A percentile compares a stretch with the other conserved stretches of the same genome.
These are phyloP conservation scores for Amniculicola lignicola DNA, from an alignment of 495 filamentous ascomycete genomes.

Conservation along the genomic window DNA sequence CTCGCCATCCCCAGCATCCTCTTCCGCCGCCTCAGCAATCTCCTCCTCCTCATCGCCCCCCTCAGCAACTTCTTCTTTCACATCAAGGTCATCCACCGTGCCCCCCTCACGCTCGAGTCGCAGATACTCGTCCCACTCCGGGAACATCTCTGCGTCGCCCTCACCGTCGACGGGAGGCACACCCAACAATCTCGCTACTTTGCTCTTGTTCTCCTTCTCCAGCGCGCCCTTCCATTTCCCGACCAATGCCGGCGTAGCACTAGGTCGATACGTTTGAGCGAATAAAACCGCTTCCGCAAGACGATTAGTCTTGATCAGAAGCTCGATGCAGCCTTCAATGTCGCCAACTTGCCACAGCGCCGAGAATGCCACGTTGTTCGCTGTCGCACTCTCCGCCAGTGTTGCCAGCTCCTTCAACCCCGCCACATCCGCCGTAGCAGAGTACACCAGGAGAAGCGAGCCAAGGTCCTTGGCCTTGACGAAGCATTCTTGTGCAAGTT, in stretches of 20 bases:
- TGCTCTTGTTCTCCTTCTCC: constrained; percentile 75
- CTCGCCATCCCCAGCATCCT: constrained; percentile 29
- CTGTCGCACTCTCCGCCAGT: constrained; percentile 70
- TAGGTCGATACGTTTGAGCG: constrained; percentile 90
- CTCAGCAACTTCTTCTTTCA: constrained; percentile 27
- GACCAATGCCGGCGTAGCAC: constrained; percentile 64
- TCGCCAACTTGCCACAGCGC: constrained; percentile 86
- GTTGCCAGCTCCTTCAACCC: constrained; percentile 68
- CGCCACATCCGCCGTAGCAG: constrained; percentile 69
- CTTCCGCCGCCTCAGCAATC: constrained; percentile 23
- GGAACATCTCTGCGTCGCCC: constrained; percentile 89
- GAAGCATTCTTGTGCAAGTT: constrained; percentile 90
- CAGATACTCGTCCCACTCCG: constrained; percentile 90
- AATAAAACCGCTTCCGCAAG: constrained; percentile 84
- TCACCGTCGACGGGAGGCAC: constrained; percentile 62
- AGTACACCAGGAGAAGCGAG: constrained; percentile 81
- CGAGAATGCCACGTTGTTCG: constrained; percentile 89
- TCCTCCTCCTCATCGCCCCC: constrained; percentile 22
- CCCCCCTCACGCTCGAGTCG: constrained; percentile 69
- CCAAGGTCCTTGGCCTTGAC: constrained; percentile 82
- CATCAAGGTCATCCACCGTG: constrained; percentile 30
- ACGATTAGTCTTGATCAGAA: constrained; percentile 73
- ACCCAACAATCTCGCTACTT: constrained; percentile 76
- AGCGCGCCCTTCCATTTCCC: constrained; percentile 74
- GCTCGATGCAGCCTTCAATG: constrained; percentile 73